Evolutionary conservation across 805 yeast species (phyloP), one percentile per base, ranked within the genome.

Genomic region (Blastobotrys attinorum): DNA sequence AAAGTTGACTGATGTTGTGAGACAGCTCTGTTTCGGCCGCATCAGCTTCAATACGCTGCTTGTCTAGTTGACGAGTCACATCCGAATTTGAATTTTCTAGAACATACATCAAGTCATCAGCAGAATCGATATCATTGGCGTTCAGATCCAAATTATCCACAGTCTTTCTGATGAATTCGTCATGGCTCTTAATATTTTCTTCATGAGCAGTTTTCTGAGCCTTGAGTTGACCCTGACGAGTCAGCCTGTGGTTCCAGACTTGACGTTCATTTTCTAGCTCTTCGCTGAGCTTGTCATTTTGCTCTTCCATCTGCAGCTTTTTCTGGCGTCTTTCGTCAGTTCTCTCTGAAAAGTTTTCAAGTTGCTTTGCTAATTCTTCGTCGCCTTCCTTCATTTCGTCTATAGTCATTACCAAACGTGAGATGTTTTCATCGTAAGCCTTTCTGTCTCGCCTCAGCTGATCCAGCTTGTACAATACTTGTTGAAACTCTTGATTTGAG

Each of bases 401-500:
- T 2, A 79, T 69, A 0, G 77, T 65, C 0, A 62, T 50, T n/a
- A 60, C 59, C 3, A 86, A 57, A 37, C 84, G 67, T 7, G 62
- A 60, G 3, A 78, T 69, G 47, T 80, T 84, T 15, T 73, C 76
- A 2, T 53, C 48, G 3, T 77, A 58, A 1, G 77, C 67, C 7
- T 56, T 55, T 45, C 68, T 66, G 38, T 72, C 71, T 40, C 75
- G 75, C 29, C 67, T 64, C 37, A 83, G 57, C 40, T 75, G 76
- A 32, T 82, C 85, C 18, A 79, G 61, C 48, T 75, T 75, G 22
- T 83, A 78, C 17, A 89, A 58, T 0, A 79, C 76, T 47, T 78
- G 71, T 57, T 87, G 95, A 58, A 81, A 89, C 46, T 83, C 82
- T 58, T 86, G 96, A 56, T 86, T 85, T 1, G 85, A 71, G 39